Evolutionary conservation across 306 rosid genomes (phyloP), one percentile per base, ranked within the genome.

Genomic region (Mimosa bimucronata): DNA sequence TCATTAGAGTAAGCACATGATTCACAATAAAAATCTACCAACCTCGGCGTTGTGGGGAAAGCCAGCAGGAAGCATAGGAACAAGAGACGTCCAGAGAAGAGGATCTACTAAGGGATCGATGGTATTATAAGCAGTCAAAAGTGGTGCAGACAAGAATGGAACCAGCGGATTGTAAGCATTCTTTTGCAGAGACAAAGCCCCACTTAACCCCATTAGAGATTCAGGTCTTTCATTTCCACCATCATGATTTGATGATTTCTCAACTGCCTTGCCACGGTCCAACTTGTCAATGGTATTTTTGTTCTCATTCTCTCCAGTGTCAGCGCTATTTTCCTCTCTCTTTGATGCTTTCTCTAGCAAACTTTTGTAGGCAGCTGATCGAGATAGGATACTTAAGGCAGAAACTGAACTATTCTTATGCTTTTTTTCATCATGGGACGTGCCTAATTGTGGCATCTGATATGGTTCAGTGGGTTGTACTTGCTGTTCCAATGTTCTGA

Each of bases 311-410:
- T 93, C 98, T 79, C 89, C 88, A 79, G 90, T 88, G 31, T 91
- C 98, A 38, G 75, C 75, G 73, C 79, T 73, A 81, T 57, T 89
- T 83, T 91, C 99, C 78, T 88, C 87, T 67, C 71, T 87, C 73
- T 80, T 89, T 68, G 89, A 87, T 61, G 92, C 98, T 73, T 90
- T 96, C 93, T 93, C 97, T 87, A 91, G 92, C 86, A 90, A 85
- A 81, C 87, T 89, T 89, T 93, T 93, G 86, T 90, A 95, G 69
- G 99, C 99, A 60, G 97, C 88, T 57, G 99, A 96, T 29, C 91
- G 89, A 1, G 97, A 93, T 85, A 96, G 86, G 79, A 93, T 90
- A 86, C 90, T 96, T 85, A 91, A 85, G 76, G 99, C 99, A 67
- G 99, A 89, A 75, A 89, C 86, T 19, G 86, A 81, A 72, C 94